These are phyloP conservation scores for Fagopyrum tataricum DNA, from an alignment of 148 eudicot species.

Conservation along the genomic window DNA sequence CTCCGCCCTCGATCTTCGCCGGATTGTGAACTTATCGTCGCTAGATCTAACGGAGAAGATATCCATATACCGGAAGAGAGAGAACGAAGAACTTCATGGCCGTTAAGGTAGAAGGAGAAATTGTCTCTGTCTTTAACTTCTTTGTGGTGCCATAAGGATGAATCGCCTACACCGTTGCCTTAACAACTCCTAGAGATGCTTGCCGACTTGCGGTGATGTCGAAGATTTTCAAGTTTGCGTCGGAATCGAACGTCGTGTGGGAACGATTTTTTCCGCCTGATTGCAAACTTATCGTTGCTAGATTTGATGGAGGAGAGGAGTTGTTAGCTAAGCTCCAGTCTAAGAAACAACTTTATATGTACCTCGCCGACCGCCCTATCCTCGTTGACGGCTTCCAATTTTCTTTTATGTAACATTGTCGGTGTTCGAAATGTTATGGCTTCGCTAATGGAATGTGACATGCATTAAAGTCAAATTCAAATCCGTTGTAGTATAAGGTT, in stretches of 20 bases:
- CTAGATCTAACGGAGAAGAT: no score
- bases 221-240: conserved; percentile 32
- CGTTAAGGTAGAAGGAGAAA: not conserved
- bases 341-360: conserved; percentile 41
- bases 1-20: no score
- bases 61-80: no score
- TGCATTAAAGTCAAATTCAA: no score
- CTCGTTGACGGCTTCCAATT: conserved; percentile 30
- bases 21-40: no score
- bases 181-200: conserved; percentile 39
- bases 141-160: conserved; percentile 38
- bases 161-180: conserved; percentile 26
- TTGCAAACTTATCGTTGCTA: conserved; percentile 25
- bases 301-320: conserved; percentile 17
- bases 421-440: not conserved
- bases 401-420: not conserved
- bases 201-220: conserved; percentile 29
- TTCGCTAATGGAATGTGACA: not conserved
- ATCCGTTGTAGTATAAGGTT: no score
- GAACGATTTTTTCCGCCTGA: conserved; percentile 39
- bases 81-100: not conserved
- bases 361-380: conserved; percentile 33
- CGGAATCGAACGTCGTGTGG: conserved; percentile 53
- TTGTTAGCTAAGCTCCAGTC: conserved; percentile 15
- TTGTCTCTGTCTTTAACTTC: not conserved